Evolutionary conservation across 768 basidiomycete genomes (phyloP), one percentile per base, ranked within the genome.

Genomic region (Tylopilus subfusipes): DNA sequence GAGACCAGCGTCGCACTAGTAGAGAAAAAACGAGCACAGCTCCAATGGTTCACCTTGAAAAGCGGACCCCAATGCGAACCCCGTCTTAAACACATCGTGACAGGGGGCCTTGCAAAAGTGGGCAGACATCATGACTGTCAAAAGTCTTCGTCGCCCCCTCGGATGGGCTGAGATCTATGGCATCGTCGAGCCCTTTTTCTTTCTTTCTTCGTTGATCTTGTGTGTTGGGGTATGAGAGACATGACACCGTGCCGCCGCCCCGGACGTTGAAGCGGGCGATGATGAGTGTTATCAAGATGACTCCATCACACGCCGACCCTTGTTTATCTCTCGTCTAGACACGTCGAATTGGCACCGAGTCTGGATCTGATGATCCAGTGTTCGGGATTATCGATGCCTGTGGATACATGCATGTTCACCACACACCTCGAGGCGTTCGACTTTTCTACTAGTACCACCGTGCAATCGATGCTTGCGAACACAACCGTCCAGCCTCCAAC

Each of bases 331-430:
- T n/a, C 45, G 10, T 24, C 46, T n/a, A n/a, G n/a, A n/a, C n/a
- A n/a, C n/a, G n/a, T n/a, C n/a, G n/a, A n/a, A n/a, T n/a, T n/a
- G n/a, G n/a, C 12, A 19, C 40, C 58, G 48, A 25, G n/a, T n/a
- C 6, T 1, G 24, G 27, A 22, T 13, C 10, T n/a, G 36, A 46
- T 43, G 50, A 54, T 38, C 19, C 18, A 27, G 18, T 8, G 21
- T 31, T 19, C 38, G 19, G 13, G n/a, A 40, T 31, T 36, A 52
- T 62, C 45, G 49, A 36, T 52, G 40, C 25, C 43, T 33, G 43
- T 40, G 47, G 16, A 45, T 7, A 19, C 56, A 18, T 13, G 25
- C 56, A 24, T 27, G 45, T 14, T 48, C 19, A 18, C 30, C 49
- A 42, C 31, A 42, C 50, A 61, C 21, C n/a, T n/a, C n/a, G 29